phyloP scores from a whole-genome alignment of 1,284 basidiomycete genomes.

The Marasmius oreades region DNA sequence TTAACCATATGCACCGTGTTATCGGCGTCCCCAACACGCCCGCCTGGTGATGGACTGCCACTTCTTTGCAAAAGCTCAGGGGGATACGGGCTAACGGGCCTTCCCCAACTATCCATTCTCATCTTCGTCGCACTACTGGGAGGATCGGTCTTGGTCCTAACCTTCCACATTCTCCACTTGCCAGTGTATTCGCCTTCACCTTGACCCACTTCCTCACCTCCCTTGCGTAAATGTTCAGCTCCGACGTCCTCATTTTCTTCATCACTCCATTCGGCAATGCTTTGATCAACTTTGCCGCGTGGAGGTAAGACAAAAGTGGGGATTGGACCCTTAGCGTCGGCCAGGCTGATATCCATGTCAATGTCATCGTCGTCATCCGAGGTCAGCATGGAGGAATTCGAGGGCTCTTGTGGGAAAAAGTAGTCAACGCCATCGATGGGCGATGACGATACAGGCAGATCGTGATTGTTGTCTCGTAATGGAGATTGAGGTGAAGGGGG shows the following conservation, averaged over 20 bases:
- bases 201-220: conserved; percentile 11
- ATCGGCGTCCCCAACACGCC: conserved; percentile 4
- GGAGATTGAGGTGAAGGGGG: conserved; percentile 21
- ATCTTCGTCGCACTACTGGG: conserved; percentile 51
- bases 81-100: conserved; percentile 65
- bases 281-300: neutral
- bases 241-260: neutral
- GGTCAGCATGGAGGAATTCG: neutral
- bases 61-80: conserved; percentile 19
- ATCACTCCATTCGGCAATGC: neutral
- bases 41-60: conserved; percentile 7
- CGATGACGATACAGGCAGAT: conserved; percentile 6
- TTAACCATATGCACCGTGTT: neutral
- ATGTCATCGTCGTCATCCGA: conserved; percentile 5
- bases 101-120: conserved; percentile 59
- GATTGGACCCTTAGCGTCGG: conserved; percentile 12
- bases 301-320: neutral
- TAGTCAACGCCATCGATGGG: neutral
- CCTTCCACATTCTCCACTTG: conserved; percentile 45
- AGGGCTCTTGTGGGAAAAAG: neutral
- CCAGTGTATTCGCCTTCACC: conserved; percentile 64
- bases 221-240: conserved; percentile 3
- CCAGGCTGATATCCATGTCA: conserved; percentile 6
- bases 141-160: conserved; percentile 65
- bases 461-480: neutral